Conservation (phyloP, 345 rosid genomes). For the Heritiera fomes region DNA sequence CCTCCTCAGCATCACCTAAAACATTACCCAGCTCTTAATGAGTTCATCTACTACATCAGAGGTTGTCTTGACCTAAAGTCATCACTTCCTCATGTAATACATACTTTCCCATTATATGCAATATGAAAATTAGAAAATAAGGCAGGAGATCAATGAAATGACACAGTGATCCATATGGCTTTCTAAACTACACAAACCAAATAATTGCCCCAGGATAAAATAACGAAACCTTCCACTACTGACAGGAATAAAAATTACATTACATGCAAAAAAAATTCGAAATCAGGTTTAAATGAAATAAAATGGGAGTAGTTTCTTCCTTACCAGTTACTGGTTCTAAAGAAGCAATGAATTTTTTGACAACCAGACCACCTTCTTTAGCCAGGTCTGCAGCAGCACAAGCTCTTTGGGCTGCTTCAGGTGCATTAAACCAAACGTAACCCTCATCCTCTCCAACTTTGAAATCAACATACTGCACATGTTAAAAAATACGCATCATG, state of each 20-base stretch:
- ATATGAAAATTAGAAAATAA: neutral
- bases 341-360: slow-evolving; percentile 70
- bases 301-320: neutral
- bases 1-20: slow-evolving; percentile 82
- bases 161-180: neutral
- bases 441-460: slow-evolving; percentile 81
- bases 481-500: slow-evolving; percentile 2
- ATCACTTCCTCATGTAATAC: neutral
- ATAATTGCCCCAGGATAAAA: neutral
- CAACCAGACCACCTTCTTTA: slow-evolving; percentile 71
- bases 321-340: slow-evolving; percentile 91
- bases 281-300: neutral
- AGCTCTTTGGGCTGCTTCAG: slow-evolving; percentile 92
- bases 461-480: slow-evolving; percentile 77
- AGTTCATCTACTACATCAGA: neutral
- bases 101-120: neutral
- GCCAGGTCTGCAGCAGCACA: slow-evolving; percentile 94
- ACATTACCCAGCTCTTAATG: neutral
- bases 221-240: neutral
- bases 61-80: neutral
- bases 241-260: neutral
- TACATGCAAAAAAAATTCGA: neutral
- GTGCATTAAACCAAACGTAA: slow-evolving; percentile 73
- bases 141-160: neutral
- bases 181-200: neutral